Base-by-base conservation (phyloP, 768 basidiomycete genomes). In the Boletus sensibilis region DNA sequence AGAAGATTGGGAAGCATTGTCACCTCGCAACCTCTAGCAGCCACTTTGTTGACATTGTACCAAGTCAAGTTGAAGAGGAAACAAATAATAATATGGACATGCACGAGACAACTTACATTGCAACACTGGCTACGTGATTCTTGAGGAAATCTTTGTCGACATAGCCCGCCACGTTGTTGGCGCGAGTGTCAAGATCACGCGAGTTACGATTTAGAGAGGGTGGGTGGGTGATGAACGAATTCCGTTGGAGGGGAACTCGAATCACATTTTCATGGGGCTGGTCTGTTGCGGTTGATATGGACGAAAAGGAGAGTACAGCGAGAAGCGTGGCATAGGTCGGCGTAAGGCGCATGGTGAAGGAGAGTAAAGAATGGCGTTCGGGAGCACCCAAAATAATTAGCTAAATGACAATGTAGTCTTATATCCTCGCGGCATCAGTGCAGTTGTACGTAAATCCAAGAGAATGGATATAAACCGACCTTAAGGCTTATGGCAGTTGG, bases 241-340 rank as follows among this genome's bases (percentile, higher is more conserved):
- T 64, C 20, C 69, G 69, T 46, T 64, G 45, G 18, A 70, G 69
- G 45, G 61, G 58, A 13, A 71, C 50, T 39, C 61, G 67, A 41
- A 63, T 54, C 42, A 53, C 42, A 39, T 41, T 48, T 33, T 12
- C 42, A 53, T 20, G 41, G 8, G 21, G 49, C 23, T 43, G 51
- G 41, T 18, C 35, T 33, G 34, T 13, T 33, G 61, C 61, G 21
- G 39, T 23, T 16, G 49, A 52, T n/a, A 53, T 42, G 20, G 43
- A 55, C n/a, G 46, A 54, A 52, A 72, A 41, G 9, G 57, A 64
- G 34, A 71, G 52, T 14, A 58, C 34, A 20, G 48, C 40, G 27
- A 68, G 27, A 25, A 70, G 33, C 21, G 56, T 50, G 31, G 35
- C 31, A 25, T 65, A 23, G 13, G 55, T 55, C 38, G 43, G 55